Evolutionary conservation across 1,284 basidiomycete species (phyloP).

Genomic region (Malassezia nana): DNA sequence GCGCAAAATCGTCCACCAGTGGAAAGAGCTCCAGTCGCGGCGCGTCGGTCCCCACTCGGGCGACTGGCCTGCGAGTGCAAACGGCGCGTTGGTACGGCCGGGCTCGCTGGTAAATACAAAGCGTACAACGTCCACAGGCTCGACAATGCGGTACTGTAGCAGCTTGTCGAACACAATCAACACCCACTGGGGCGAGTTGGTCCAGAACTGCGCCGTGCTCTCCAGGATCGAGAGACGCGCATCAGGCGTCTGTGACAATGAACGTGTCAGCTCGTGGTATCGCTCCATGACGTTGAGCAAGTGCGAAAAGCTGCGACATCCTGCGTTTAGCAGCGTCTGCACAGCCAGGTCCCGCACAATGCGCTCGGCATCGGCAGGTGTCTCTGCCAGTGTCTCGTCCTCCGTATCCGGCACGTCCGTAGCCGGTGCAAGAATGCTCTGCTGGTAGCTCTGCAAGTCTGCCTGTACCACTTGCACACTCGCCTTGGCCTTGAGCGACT

Average conservation of each 20-base stretch:
- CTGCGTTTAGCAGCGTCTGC: slow-evolving; percentile 80
- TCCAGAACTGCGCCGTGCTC: slow-evolving; percentile 62
- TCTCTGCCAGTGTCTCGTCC: slow-evolving; percentile 30
- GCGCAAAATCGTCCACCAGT: slow-evolving; percentile 34
- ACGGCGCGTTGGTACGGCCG: slow-evolving; percentile 12
- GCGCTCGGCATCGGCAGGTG: slow-evolving; percentile 55
- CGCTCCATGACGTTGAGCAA: slow-evolving; percentile 91
- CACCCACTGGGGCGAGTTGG: slow-evolving; percentile 55
- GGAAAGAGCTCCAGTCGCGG: slow-evolving; percentile 39
- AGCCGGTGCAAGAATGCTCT: slow-evolving; percentile 46
- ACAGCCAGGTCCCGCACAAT: slow-evolving; percentile 69
- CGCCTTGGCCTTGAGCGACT: slow-evolving; percentile 65
- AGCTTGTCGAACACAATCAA: slow-evolving; percentile 84
- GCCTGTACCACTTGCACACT: slow-evolving; percentile 64
- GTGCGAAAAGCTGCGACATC: slow-evolving; percentile 91
- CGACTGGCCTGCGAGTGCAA: slow-evolving; percentile 12
- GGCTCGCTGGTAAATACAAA: slow-evolving; percentile 61
- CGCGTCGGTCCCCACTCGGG: slow-evolving; percentile 3
- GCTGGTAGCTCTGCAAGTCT: slow-evolving; percentile 57
- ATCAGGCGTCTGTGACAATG: slow-evolving; percentile 56
- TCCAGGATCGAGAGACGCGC: slow-evolving; percentile 55
- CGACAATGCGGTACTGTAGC: slow-evolving; percentile 94
- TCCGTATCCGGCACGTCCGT: slow-evolving; percentile 55
- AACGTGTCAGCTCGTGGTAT: slow-evolving; percentile 78
- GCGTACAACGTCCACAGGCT: slow-evolving; percentile 76